phyloP scores from a whole-genome alignment of 805 yeast genomes.

The Starmerella lactis-condensi region DNA sequence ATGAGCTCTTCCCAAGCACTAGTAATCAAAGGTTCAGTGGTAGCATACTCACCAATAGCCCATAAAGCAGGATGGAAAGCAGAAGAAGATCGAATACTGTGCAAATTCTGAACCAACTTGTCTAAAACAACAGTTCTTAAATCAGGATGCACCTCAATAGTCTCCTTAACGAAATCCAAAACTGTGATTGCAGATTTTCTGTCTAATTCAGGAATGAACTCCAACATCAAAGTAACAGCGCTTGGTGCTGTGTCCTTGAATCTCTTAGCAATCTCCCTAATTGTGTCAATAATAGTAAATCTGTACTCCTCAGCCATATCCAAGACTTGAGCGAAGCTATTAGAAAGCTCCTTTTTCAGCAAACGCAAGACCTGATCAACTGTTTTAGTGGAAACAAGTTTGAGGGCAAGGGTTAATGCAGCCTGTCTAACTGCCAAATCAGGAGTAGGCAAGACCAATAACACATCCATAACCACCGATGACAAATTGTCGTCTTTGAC shows the following conservation, averaged over 20 bases:
- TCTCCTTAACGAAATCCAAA: constrained; percentile 80
- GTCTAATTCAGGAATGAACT: constrained; percentile 63
- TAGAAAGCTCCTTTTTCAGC: constrained; percentile 75
- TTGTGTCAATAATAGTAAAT: constrained; percentile 69
- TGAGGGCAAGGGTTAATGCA: constrained; percentile 69
- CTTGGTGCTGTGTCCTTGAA: constrained; percentile 81
- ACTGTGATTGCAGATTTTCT: constrained; percentile 78
- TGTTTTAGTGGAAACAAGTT: constrained; percentile 65
- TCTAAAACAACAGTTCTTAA: constrained; percentile 46
- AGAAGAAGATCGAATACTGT: constrained; percentile 61
- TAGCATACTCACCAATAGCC: constrained; percentile 85
- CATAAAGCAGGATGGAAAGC: constrained; percentile 87
- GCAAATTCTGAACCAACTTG: constrained; percentile 44
- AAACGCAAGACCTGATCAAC: constrained; percentile 86
- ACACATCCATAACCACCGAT: constrained; percentile 66
- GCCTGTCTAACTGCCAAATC: constrained; percentile 80
- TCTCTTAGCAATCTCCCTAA: constrained; percentile 71
- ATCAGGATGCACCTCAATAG: constrained; percentile 76
- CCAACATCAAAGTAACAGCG: constrained; percentile 75
- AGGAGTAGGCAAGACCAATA: constrained; percentile 70
- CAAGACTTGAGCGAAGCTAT: constrained; percentile 40
- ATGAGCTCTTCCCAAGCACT: constrained; percentile 77
- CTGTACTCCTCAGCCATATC: constrained; percentile 77
- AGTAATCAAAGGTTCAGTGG: constrained; percentile 52
- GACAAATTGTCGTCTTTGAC: constrained; percentile 73